These are phyloP conservation scores for Dictyostelium firmibasis DNA, from an alignment of 78 protist genomes.

Conservation along the genomic window DNA sequence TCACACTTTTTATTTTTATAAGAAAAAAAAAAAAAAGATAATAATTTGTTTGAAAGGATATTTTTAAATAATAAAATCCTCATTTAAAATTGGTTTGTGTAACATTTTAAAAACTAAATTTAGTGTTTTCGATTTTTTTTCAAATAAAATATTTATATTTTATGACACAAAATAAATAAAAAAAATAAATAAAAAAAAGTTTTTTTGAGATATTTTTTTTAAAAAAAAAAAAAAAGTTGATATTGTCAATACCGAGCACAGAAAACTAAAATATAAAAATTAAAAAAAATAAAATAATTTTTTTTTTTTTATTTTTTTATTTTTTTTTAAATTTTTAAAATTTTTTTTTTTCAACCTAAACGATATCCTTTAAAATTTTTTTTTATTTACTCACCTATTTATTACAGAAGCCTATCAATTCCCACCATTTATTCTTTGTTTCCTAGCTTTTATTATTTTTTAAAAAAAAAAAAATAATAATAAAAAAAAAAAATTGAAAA, in stretches of 20 bases:
- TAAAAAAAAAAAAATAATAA: background rate
- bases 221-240: background rate
- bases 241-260: background rate
- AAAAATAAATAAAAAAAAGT: too few species aligned
- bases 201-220: too few species aligned
- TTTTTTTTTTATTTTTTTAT: background rate
- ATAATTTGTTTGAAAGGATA: too few species aligned
- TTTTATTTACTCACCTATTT: background rate
- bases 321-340: too few species aligned
- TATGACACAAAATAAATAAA: too few species aligned
- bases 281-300: background rate
- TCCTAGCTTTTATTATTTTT: background rate
- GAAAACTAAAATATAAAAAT: background rate
- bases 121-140: too few species aligned
- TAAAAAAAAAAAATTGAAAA: background rate
- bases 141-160: too few species aligned
- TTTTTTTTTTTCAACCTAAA: background rate
- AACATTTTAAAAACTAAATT: too few species aligned
- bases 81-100: too few species aligned
- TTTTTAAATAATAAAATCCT: too few species aligned
- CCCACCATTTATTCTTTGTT: background rate
- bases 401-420: background rate
- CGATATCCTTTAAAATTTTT: background rate
- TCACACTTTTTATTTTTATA: too few species aligned
- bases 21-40: too few species aligned